These are phyloP conservation scores for Taphrina confusa DNA, from an alignment of 1,139 yeast species.

Conservation along the genomic window DNA sequence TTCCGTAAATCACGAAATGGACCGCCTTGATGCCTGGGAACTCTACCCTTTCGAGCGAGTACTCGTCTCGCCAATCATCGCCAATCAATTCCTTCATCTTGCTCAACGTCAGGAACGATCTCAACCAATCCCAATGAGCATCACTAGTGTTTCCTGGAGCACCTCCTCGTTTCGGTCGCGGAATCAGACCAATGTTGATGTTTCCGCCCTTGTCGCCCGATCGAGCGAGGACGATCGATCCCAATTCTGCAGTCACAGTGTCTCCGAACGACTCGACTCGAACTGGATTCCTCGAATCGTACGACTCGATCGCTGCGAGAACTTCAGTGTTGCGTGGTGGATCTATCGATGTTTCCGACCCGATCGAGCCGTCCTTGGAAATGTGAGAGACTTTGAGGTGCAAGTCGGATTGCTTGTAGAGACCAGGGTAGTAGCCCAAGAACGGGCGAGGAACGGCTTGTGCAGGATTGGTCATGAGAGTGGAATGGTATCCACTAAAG, in stretches of 20 bases:
- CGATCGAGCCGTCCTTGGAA: neutral
- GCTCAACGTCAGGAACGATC: conserved; percentile 39
- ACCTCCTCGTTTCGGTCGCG: conserved; percentile 38
- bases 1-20: conserved; percentile 41
- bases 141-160: neutral
- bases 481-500: conserved; percentile 26
- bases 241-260: conserved; percentile 37
- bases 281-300: conserved; percentile 38
- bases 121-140: conserved; percentile 41
- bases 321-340: conserved; percentile 3
- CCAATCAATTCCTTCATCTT: conserved; percentile 38
- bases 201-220: conserved; percentile 42
- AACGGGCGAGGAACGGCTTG: conserved; percentile 23
- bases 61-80: conserved; percentile 39
- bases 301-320: conserved; percentile 26
- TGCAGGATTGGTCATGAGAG: conserved; percentile 27
- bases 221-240: conserved; percentile 39
- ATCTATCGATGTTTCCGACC: neutral
- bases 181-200: conserved; percentile 40
- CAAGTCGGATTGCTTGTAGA: conserved; percentile 13
- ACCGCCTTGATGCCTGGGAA: conserved; percentile 40
- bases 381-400: conserved; percentile 3
- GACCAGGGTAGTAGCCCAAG: conserved; percentile 26
- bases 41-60: conserved; percentile 40
- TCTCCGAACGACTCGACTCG: conserved; percentile 36